Percentiles rank a stretch among this genome's conserved stretches.
phyloP scores from a whole-genome alignment of 73 alveolate species.

The Paraurostyla sp. region DNA sequence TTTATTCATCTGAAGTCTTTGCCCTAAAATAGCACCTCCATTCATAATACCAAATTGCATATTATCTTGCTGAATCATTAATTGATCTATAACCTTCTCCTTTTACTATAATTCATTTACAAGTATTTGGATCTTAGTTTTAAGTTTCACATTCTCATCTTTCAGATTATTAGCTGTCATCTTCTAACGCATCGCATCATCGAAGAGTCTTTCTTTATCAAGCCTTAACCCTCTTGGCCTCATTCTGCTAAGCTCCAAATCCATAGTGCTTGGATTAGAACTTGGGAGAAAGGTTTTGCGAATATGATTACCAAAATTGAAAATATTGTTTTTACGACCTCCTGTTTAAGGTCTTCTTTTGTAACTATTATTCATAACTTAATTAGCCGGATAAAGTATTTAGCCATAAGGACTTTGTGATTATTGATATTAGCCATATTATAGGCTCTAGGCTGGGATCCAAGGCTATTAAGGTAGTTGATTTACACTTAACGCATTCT shows the following conservation, averaged over 20 bases:
- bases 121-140: slow-evolving; percentile 56
- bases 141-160: slow-evolving; percentile 71
- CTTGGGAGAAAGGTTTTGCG: slow-evolving; percentile 20
- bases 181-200: slow-evolving; percentile 62
- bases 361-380: slow-evolving; percentile 37
- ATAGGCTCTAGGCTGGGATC: too few relatives aligned
- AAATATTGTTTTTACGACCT: neutral
- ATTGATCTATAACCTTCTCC: slow-evolving; percentile 64
- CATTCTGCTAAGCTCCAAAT: slow-evolving; percentile 14
- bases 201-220: slow-evolving; percentile 50
- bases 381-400: slow-evolving; percentile 60
- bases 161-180: slow-evolving; percentile 56
- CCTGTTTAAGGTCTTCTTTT: slow-evolving; percentile 30
- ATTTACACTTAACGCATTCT: neutral
- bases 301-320: neutral
- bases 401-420: slow-evolving; percentile 27
- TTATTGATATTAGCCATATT: neutral
- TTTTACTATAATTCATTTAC: slow-evolving; percentile 61
- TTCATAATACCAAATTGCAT: neutral
- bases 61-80: slow-evolving; percentile 11
- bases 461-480: too few relatives aligned
- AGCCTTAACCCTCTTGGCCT: neutral
- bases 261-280: neutral
- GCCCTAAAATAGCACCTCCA: slow-evolving; percentile 12
- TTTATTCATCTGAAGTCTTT: slow-evolving; percentile 7